Conservation (phyloP, 2,329 filamentous ascomycete genomes). For the Pseudocercospora fuligena region DNA sequence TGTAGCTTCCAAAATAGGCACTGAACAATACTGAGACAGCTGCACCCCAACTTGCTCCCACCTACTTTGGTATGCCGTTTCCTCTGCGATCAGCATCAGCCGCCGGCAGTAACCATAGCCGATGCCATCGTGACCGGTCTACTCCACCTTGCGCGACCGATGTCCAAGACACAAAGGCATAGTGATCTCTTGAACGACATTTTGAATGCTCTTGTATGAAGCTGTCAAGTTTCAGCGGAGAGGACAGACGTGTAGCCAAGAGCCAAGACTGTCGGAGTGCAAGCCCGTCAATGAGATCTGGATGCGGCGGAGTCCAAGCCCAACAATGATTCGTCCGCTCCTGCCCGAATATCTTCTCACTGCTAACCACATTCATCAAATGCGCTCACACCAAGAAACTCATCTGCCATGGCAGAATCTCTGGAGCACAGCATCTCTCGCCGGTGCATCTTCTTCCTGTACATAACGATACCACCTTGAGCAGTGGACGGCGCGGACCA, state of each 20-base stretch:
- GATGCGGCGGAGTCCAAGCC: neutral
- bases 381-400: neutral
- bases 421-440: slow-evolving; percentile 2
- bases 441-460: neutral
- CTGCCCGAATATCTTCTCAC: neutral
- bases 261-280: neutral
- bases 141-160: neutral
- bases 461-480: neutral
- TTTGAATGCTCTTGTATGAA: neutral
- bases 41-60: neutral
- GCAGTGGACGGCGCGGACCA: neutral
- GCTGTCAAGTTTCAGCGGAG: neutral
- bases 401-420: neutral
- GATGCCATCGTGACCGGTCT: neutral
- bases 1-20: neutral
- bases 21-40: neutral
- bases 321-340: neutral
- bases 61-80: neutral
- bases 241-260: neutral
- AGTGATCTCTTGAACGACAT: neutral
- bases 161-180: neutral
- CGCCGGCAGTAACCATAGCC: neutral
- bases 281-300: neutral
- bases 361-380: neutral
- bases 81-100: neutral